These are phyloP conservation scores for Evansstolkia leycettana DNA, from an alignment of 495 filamentous ascomycete genomes.

Conservation along the genomic window DNA sequence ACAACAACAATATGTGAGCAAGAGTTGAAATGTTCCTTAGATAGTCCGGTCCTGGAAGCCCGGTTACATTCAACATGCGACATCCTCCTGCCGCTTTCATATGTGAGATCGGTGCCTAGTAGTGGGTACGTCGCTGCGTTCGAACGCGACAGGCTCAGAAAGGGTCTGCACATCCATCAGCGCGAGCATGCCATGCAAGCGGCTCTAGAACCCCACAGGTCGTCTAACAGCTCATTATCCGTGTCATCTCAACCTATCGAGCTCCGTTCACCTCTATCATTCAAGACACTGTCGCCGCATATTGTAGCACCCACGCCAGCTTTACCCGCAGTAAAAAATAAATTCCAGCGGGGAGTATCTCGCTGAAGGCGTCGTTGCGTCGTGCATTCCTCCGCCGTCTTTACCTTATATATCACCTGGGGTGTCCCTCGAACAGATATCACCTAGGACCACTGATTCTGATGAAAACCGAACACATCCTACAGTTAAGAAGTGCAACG, in stretches of 20 bases:
- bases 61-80: slow-evolving; percentile 20
- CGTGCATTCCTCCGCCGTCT: not conserved
- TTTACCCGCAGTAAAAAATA: no score
- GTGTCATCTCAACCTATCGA: not conserved
- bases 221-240: no score
- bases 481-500: slow-evolving; percentile 9
- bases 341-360: no score
- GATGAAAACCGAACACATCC: slow-evolving; percentile 5
- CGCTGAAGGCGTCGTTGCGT: not conserved
- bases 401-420: not conserved
- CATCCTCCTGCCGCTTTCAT: slow-evolving; percentile 24
- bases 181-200: not conserved
- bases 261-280: not conserved
- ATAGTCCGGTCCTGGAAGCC: slow-evolving; percentile 1
- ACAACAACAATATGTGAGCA: not conserved
- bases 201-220: not conserved
- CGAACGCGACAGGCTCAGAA: slow-evolving; percentile 8
- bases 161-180: not conserved
- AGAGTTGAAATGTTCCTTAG: not conserved
- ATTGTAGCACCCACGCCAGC: not conserved
- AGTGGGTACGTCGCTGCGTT: slow-evolving; percentile 15
- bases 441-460: not conserved
- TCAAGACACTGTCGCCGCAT: not conserved
- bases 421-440: not conserved
- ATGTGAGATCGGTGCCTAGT: slow-evolving; percentile 16